Conservation (phyloP, 2,329 filamentous ascomycete species). For the Trichoderma polysporum region DNA sequence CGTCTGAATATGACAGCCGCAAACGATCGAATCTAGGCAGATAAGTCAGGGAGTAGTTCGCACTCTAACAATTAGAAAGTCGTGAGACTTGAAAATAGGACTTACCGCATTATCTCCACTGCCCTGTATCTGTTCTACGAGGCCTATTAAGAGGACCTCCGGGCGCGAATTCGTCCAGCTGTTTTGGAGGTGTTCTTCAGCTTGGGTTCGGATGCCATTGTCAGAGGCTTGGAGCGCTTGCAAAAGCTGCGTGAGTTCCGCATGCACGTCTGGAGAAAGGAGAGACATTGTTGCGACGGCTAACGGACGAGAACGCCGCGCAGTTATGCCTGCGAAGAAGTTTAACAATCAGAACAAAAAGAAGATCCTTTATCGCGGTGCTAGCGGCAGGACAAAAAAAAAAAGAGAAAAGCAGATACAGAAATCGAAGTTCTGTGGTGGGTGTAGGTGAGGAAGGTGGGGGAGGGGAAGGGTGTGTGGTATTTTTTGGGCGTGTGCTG, state of each 20-base stretch:
- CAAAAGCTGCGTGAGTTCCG: slow-evolving; percentile 81
- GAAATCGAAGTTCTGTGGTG: slow-evolving; percentile 25
- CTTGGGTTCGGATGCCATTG: slow-evolving; percentile 79
- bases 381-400: slow-evolving; percentile 20
- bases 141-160: slow-evolving; percentile 86
- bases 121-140: slow-evolving; percentile 86
- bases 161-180: slow-evolving; percentile 84
- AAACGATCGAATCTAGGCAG: slow-evolving; percentile 72
- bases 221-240: slow-evolving; percentile 86
- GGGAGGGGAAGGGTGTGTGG: slow-evolving; percentile 26
- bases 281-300: slow-evolving; percentile 63
- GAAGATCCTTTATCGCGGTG: slow-evolving; percentile 10
- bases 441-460: slow-evolving; percentile 28
- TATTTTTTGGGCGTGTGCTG: slow-evolving; percentile 14
- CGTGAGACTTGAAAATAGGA: slow-evolving; percentile 1
- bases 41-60: slow-evolving; percentile 8
- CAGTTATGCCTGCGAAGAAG: slow-evolving; percentile 23
- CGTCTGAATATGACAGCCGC: slow-evolving; percentile 91
- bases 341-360: slow-evolving; percentile 19
- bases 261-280: slow-evolving; percentile 78
- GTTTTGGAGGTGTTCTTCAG: slow-evolving; percentile 85
- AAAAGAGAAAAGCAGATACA: slow-evolving; percentile 2
- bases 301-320: slow-evolving; percentile 27
- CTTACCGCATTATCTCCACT: slow-evolving; percentile 70
- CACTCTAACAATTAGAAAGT: background rate